A percentile compares a stretch with the other conserved stretches of the same genome.
These are phyloP conservation scores for Psilocybe mexicana DNA, from an alignment of 1,284 basidiomycete species.

Conservation along the genomic window DNA sequence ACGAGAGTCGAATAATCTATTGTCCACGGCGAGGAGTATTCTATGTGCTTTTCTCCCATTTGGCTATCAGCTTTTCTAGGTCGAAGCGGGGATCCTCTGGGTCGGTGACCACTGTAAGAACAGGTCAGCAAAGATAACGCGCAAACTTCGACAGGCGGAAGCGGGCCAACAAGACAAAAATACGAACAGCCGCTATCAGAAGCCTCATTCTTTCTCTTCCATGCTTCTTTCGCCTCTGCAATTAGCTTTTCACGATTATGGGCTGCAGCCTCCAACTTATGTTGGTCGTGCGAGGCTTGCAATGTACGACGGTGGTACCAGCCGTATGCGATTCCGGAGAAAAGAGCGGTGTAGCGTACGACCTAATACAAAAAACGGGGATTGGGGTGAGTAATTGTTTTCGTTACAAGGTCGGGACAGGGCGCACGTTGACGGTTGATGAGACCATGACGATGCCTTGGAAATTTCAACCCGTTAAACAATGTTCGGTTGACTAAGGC, in stretches of 20 bases:
- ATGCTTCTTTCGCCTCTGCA: slow-evolving; percentile 88
- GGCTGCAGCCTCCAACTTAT: slow-evolving; percentile 67
- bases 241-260: slow-evolving; percentile 80
- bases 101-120: slow-evolving; percentile 77
- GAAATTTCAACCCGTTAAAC: slow-evolving; percentile 25
- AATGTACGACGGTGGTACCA: slow-evolving; percentile 90
- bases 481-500: slow-evolving; percentile 22
- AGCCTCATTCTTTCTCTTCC: slow-evolving; percentile 73
- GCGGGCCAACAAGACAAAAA: not conserved
- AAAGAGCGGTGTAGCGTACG: slow-evolving; percentile 92
- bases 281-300: slow-evolving; percentile 78
- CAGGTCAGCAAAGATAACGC: slow-evolving; percentile 22
- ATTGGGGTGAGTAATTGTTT: slow-evolving; percentile 1
- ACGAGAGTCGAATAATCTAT: slow-evolving; percentile 26
- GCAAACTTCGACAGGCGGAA: slow-evolving; percentile 9
- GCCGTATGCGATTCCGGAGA: slow-evolving; percentile 90
- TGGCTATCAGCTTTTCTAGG: slow-evolving; percentile 87
- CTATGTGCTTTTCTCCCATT: slow-evolving; percentile 66
- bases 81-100: slow-evolving; percentile 96
- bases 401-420: slow-evolving; percentile 10
- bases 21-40: slow-evolving; percentile 18
- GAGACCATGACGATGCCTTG: slow-evolving; percentile 50
- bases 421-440: slow-evolving; percentile 61
- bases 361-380: slow-evolving; percentile 57
- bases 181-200: slow-evolving; percentile 45